Evolutionary conservation across 2,329 filamentous ascomycete species (phyloP).

Genomic region (Rutstroemia sp.): DNA sequence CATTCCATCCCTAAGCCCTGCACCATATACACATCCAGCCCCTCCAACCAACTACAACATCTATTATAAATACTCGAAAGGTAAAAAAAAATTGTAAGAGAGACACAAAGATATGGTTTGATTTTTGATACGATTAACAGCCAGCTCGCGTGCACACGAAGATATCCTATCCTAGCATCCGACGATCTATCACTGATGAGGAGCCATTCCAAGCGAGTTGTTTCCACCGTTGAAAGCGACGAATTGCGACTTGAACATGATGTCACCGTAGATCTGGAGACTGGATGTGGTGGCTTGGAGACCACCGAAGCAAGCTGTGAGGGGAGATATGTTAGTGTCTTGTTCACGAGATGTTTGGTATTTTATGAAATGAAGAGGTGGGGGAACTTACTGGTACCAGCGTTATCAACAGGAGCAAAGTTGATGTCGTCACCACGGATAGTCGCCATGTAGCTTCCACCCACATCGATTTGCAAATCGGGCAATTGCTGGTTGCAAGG

Average conservation of each 20-base stretch:
- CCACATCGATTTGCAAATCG: constrained; percentile 32
- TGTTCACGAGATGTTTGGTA: no score
- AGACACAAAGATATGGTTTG: no score
- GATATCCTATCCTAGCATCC: background rate
- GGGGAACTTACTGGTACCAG: constrained; percentile 39
- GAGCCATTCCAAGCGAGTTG: constrained; percentile 45
- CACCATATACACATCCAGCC: no score
- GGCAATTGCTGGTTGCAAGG: constrained; percentile 31
- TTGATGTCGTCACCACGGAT: constrained; percentile 38
- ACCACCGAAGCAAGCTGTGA: constrained; percentile 56
- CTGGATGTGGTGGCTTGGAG: constrained; percentile 50
- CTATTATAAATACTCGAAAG: no score
- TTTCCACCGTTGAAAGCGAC: constrained; percentile 51
- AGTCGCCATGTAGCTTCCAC: constrained; percentile 39
- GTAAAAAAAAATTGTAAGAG: no score
- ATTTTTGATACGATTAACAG: no score
- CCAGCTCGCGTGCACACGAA: no score
- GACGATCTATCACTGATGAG: constrained; percentile 20
- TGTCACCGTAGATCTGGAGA: constrained; percentile 56
- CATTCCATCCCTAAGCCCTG: no score
- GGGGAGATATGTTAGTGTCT: constrained; percentile 5
- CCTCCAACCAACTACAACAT: no score
- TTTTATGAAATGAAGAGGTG: no score
- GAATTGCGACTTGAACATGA: constrained; percentile 55
- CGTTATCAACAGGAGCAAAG: constrained; percentile 40